Conservation (phyloP, 2,329 filamentous ascomycete genomes). For the Ophiocordyceps sinensis region DNA sequence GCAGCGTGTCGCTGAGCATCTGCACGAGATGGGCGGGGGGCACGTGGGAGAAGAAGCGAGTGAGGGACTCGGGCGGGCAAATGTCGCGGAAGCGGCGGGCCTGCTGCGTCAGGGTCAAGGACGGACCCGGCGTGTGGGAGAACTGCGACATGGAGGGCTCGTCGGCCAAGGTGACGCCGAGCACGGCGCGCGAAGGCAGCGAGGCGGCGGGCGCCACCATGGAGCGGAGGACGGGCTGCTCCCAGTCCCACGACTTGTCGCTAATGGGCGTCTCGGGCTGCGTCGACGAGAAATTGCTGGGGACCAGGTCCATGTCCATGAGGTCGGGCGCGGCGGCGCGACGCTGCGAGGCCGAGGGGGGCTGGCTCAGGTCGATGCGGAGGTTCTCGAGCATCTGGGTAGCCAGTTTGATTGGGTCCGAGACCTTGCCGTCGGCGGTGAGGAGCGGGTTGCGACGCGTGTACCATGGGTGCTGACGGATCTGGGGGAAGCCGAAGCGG, state of each 20-base stretch:
- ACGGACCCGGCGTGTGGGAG: conserved; percentile 61
- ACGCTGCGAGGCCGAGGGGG: conserved; percentile 40
- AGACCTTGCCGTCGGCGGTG: conserved; percentile 55
- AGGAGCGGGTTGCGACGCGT: conserved; percentile 70
- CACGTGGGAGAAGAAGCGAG: conserved; percentile 81
- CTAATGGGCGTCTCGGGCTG: conserved; percentile 68
- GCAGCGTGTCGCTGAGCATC: conserved; percentile 66
- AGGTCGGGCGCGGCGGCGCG: conserved; percentile 27
- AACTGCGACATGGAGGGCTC: conserved; percentile 85
- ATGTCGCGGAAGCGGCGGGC: conserved; percentile 85
- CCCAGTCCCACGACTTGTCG: conserved; percentile 77
- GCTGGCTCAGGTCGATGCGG: conserved; percentile 70
- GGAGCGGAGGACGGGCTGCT: conserved; percentile 50
- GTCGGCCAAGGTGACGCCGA: conserved; percentile 56
- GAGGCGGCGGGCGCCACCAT: conserved; percentile 25
- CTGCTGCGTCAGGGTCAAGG: conserved; percentile 74
- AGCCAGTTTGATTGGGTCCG: conserved; percentile 72
- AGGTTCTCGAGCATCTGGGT: conserved; percentile 89
- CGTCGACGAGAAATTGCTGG: conserved; percentile 54
- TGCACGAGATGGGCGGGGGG: conserved; percentile 62
- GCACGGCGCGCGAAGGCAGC: conserved; percentile 17
- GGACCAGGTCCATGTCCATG: conserved; percentile 54
- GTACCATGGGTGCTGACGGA: conserved; percentile 90
- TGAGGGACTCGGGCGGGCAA: conserved; percentile 72
- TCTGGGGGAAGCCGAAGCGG: conserved; percentile 73